These are phyloP conservation scores for Pseudocercospora ulei DNA, from an alignment of 2,329 filamentous ascomycete species.

Conservation along the genomic window DNA sequence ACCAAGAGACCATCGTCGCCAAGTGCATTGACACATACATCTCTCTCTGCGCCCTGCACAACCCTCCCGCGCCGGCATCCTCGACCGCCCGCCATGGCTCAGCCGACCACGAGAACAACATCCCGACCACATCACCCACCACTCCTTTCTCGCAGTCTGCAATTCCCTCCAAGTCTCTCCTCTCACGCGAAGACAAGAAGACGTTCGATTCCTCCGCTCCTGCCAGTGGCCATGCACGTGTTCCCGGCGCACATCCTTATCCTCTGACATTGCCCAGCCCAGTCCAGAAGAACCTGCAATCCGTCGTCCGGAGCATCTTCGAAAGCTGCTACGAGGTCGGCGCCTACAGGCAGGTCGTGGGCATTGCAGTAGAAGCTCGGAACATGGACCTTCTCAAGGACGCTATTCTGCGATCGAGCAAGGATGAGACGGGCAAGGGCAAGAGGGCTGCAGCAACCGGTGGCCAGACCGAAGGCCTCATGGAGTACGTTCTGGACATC, in stretches of 20 bases:
- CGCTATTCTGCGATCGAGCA: constrained; percentile 79
- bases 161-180: constrained; percentile 82
- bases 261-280: constrained; percentile 60
- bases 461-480: constrained; percentile 72
- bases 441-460: constrained; percentile 47
- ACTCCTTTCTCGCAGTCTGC: constrained; percentile 93
- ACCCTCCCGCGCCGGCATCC: constrained; percentile 39
- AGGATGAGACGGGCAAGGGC: constrained; percentile 62
- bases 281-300: constrained; percentile 70
- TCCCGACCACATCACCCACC: constrained; percentile 60
- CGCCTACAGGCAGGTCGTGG: constrained; percentile 89
- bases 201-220: constrained; percentile 49
- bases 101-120: constrained; percentile 38
- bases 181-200: constrained; percentile 69
- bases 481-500: constrained; percentile 92
- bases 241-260: constrained; percentile 46
- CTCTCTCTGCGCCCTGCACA: constrained; percentile 57
- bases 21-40: constrained; percentile 99
- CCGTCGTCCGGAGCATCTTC: constrained; percentile 79
- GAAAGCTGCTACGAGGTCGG: constrained; percentile 78
- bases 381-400: constrained; percentile 77
- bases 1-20: constrained; percentile 95
- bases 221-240: constrained; percentile 48
- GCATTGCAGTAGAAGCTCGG: constrained; percentile 89
- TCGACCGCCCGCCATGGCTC: constrained; percentile 46